phyloP scores from a whole-genome alignment of 352 stramenopile species.

The Pythium volutum region DNA sequence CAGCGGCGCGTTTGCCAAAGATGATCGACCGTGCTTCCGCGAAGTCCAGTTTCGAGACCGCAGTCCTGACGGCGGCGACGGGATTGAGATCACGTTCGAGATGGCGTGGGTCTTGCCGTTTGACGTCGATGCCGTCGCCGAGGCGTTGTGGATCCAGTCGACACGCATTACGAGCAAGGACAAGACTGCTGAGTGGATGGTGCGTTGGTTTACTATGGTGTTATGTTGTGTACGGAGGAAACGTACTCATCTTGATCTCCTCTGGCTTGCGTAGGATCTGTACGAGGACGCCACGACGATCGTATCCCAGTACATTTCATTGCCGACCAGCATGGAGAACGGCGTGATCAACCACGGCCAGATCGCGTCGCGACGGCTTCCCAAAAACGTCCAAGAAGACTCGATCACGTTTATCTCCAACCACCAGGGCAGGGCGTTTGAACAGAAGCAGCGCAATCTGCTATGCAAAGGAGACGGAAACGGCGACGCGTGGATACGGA shows the following conservation, averaged over 20 bases:
- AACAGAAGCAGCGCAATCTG: neutral
- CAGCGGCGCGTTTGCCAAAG: neutral
- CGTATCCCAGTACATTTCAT: constrained; percentile 8
- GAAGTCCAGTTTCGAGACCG: constrained; percentile 14
- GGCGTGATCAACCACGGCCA: constrained; percentile 10
- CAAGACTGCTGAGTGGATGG: constrained; percentile 10
- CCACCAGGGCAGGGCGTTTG: neutral
- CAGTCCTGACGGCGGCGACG: constrained; percentile 3
- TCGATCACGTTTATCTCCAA: constrained; percentile 12
- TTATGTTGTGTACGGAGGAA: neutral
- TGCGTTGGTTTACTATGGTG: neutral
- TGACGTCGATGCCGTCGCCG: constrained; percentile 1
- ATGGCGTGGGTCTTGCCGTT: constrained; percentile 18
- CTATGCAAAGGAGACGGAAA: constrained; percentile 2
- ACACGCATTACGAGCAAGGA: constrained; percentile 6
- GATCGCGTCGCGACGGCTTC: constrained; percentile 5
- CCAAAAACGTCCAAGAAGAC: neutral
- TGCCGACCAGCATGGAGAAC: neutral
- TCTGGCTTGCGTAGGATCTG: constrained; percentile 1
- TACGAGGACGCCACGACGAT: constrained; percentile 3
- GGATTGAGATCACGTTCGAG: constrained; percentile 13
- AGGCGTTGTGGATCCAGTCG: constrained; percentile 13
- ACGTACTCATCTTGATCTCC: neutral
- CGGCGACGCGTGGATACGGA: constrained; percentile 12
- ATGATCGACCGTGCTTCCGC: neutral